Evolutionary conservation across 2,329 filamentous ascomycete genomes (phyloP).

Genomic region (Scedosporium apiospermum): DNA sequence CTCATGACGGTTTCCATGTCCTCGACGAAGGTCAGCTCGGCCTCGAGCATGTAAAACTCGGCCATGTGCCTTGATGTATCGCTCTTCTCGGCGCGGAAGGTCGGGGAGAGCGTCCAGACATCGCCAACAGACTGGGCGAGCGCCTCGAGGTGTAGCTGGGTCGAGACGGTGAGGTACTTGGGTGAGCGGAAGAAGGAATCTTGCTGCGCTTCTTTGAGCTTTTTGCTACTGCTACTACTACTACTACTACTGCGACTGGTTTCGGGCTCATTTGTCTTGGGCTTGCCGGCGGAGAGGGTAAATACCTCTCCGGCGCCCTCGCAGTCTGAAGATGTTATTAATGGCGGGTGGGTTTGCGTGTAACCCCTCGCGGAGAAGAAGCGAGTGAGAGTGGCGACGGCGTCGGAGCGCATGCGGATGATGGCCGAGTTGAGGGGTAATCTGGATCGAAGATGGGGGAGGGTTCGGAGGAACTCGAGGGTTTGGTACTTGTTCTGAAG

Average conservation of each 20-base stretch:
- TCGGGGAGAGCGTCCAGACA: conserved; percentile 90
- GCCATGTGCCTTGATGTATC: conserved; percentile 90
- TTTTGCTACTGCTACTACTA: conserved; percentile 19
- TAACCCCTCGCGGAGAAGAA: conserved; percentile 67
- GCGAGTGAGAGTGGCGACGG: conserved; percentile 60
- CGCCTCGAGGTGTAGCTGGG: conserved; percentile 89
- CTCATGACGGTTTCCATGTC: conserved; percentile 64
- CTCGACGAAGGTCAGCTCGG: conserved; percentile 72
- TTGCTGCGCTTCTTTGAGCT: conserved; percentile 16
- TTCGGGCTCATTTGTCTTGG: conserved; percentile 10
- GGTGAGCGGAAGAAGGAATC: conserved; percentile 68
- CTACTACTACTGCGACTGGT: conserved; percentile 15
- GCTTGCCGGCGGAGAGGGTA: conserved; percentile 45
- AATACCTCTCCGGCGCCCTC: conserved; percentile 96
- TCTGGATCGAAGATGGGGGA: conserved; percentile 79
- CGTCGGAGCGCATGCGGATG: conserved; percentile 72
- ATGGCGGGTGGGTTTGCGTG: conserved; percentile 80
- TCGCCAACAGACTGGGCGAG: conserved; percentile 78
- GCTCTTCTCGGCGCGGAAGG: conserved; percentile 86
- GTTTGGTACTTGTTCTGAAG: conserved; percentile 96
- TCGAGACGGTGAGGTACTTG: conserved; percentile 95
- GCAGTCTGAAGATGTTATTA: conserved; percentile 94
- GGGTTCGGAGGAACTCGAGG: conserved; percentile 74
- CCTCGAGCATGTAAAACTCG: conserved; percentile 98
- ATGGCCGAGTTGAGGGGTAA: conserved; percentile 73